Evolutionary conservation across 1,284 basidiomycete species (phyloP).

Genomic region (Cryptococcus sp.): DNA sequence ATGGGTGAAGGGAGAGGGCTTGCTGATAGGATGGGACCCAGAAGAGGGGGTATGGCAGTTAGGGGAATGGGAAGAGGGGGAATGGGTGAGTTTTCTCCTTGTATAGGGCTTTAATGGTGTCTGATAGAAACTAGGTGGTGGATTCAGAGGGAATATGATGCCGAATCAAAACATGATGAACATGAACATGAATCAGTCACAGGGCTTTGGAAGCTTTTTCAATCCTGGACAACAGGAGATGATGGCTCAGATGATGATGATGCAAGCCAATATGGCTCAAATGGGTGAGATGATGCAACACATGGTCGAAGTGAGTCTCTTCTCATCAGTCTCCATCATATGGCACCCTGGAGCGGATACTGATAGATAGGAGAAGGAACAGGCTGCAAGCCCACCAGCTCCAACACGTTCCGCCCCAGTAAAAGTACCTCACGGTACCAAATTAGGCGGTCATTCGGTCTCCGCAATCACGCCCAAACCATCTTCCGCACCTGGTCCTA

Average conservation of each 20-base stretch:
- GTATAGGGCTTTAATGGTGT: too few relatives aligned
- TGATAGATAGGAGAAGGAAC: not conserved
- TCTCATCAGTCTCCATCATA: not conserved
- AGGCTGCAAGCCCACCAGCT: not conserved
- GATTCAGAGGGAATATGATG: conserved; percentile 15
- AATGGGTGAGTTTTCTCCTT: conserved; percentile 10
- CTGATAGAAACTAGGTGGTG: conserved; percentile 15
- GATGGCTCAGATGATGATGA: conserved; percentile 51
- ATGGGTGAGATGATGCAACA: conserved; percentile 48
- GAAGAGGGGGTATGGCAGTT: conserved; percentile 15
- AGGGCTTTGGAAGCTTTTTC: conserved; percentile 22
- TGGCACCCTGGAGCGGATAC: not conserved
- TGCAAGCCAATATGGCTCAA: conserved; percentile 49
- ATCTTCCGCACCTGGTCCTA: conserved; percentile 22
- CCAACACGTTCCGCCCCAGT: conserved; percentile 19
- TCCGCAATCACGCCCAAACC: conserved; percentile 26
- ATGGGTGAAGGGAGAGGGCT: conserved; percentile 17
- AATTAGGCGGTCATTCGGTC: conserved; percentile 31
- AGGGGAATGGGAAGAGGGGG: conserved; percentile 16
- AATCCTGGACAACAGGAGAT: conserved; percentile 43
- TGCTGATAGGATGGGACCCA: conserved; percentile 15
- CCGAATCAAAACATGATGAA: not conserved
- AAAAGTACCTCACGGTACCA: conserved; percentile 34
- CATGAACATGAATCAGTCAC: not conserved
- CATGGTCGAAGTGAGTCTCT: conserved; percentile 45